Percentiles rank a stretch among this genome's conserved stretches.
Conservation (phyloP, 23 red algal species). For the Agarophyton chilense region DNA sequence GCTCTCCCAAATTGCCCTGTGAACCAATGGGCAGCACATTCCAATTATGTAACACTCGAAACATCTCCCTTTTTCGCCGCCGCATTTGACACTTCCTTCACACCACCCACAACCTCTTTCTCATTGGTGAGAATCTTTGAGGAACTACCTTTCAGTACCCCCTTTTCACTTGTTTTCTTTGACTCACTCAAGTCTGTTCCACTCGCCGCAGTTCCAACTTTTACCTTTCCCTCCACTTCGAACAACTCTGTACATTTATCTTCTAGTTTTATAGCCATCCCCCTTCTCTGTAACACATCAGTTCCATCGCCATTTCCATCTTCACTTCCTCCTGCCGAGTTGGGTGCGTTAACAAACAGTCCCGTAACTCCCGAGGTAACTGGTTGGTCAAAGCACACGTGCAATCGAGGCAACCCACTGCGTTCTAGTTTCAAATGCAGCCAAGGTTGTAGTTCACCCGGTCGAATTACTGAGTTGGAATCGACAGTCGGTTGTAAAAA, state of each 20-base stretch:
- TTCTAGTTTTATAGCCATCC: slow-evolving; percentile 15
- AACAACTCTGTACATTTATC: background rate
- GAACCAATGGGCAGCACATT: background rate
- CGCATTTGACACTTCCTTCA: background rate
- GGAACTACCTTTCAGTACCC: background rate
- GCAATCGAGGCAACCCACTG: background rate
- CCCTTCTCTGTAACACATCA: background rate
- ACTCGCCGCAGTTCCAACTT: background rate
- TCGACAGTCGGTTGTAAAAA: background rate
- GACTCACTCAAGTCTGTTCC: background rate
- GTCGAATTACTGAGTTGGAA: background rate
- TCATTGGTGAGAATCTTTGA: background rate
- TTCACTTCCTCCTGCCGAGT: background rate
- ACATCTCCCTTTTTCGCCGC: background rate
- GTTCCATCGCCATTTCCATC: background rate
- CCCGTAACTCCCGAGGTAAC: slow-evolving; percentile 26
- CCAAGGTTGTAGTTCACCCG: slow-evolving; percentile 36
- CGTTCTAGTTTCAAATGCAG: background rate
- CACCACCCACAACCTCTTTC: background rate
- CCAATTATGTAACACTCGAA: background rate
- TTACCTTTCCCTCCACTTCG: background rate
- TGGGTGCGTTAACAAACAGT: slow-evolving; percentile 23
- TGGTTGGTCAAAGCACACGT: slow-evolving; percentile 61
- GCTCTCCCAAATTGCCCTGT: background rate
- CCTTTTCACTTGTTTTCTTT: background rate